These are phyloP conservation scores for Craspedostauros australis DNA, from an alignment of 108 stramenopile genomes.

Conservation along the genomic window DNA sequence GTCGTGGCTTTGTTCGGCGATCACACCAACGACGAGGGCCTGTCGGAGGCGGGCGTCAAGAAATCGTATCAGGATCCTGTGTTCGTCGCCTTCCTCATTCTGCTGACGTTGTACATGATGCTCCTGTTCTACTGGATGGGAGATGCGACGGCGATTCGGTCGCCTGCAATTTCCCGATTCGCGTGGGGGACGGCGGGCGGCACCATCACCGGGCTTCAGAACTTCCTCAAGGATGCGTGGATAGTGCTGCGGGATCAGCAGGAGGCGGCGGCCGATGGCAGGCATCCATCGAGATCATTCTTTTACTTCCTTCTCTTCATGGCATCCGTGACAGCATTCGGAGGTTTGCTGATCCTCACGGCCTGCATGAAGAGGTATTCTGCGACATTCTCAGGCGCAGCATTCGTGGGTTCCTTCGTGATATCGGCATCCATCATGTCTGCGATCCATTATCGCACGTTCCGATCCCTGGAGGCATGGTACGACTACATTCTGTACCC, in stretches of 20 bases:
- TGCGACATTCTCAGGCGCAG: conserved; percentile 71
- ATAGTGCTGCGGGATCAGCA: conserved; percentile 36
- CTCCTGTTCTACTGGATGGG: conserved; percentile 44
- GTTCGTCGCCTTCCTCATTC: conserved; percentile 50
- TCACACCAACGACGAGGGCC: conserved; percentile 64
- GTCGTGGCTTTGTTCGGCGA: conserved; percentile 77
- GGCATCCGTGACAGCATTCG: conserved; percentile 49
- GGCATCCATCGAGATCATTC: neutral
- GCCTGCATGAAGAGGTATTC: conserved; percentile 81
- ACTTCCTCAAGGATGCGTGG: conserved; percentile 74
- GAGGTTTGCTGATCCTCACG: conserved; percentile 55
- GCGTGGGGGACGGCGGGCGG: conserved; percentile 55
- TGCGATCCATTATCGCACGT: conserved; percentile 70
- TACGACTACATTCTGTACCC: conserved; percentile 54
- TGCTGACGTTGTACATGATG: conserved; percentile 31
- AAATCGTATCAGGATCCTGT: conserved; percentile 47
- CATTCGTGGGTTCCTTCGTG: conserved; percentile 81
- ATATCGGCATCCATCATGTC: conserved; percentile 64
- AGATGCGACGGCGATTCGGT: too few species aligned
- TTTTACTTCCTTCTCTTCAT: conserved; percentile 21
- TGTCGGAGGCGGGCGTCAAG: conserved; percentile 51
- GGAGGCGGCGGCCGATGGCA: neutral
- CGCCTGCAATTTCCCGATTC: too few species aligned
- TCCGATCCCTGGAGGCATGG: conserved; percentile 37
- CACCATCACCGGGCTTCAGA: conserved; percentile 63